Percentiles rank a stretch among this genome's conserved stretches.
These are phyloP conservation scores for Rhizophagus prolifer DNA, from an alignment of 192 early-diverging fungal genomes.

Conservation along the genomic window DNA sequence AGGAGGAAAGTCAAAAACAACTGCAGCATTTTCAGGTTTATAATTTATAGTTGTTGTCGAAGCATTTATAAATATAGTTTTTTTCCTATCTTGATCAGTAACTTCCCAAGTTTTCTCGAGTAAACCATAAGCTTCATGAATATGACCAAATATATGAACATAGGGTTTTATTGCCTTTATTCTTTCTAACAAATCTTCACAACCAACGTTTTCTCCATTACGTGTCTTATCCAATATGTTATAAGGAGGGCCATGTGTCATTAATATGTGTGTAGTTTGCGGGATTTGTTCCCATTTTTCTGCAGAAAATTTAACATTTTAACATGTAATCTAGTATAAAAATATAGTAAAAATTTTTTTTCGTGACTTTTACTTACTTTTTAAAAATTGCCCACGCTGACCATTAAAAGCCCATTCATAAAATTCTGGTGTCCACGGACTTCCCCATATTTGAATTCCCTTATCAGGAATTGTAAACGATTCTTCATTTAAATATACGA, in stretches of 20 bases:
- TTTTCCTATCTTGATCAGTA: not conserved
- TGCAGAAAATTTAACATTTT: not conserved
- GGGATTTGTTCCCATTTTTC: conserved; percentile 36
- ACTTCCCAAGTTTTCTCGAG: conserved; percentile 32
- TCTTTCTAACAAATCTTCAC: conserved; percentile 30
- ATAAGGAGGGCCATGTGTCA: conserved; percentile 37
- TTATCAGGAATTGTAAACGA: conserved; percentile 28
- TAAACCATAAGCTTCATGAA: conserved; percentile 35
- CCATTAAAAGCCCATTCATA: conserved; percentile 37
- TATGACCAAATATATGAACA: conserved; percentile 36
- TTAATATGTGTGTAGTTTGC: conserved; percentile 28
- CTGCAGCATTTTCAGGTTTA: conserved; percentile 25
- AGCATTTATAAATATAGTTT: conserved; percentile 36
- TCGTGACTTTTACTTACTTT: not conserved
- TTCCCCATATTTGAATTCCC: conserved; percentile 33
- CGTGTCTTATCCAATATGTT: conserved; percentile 15
- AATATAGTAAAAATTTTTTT: not conserved
- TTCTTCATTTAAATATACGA: conserved; percentile 33
- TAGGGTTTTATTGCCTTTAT: conserved; percentile 29
- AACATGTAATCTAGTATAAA: not conserved
- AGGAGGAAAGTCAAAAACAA: conserved; percentile 34
- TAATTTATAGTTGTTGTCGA: conserved; percentile 22
- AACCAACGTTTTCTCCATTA: conserved; percentile 22
- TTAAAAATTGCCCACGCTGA: conserved; percentile 26
- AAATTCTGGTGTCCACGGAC: conserved; percentile 35